phyloP scores from a whole-genome alignment of 129 eudicot genomes.

The Chrysanthemum lavandulifolium region DNA sequence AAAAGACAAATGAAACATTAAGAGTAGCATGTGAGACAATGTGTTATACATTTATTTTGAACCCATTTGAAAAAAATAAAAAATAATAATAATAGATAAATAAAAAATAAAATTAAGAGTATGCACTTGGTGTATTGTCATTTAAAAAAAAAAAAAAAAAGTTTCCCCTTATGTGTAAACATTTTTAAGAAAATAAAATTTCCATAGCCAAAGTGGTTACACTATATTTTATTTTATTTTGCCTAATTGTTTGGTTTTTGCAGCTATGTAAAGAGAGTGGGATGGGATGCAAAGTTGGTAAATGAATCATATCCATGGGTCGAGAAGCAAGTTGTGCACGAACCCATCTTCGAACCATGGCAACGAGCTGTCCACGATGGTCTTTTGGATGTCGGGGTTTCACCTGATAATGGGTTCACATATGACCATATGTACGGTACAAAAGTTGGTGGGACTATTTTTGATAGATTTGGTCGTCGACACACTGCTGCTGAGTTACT shows the following conservation, averaged over 20 bases:
- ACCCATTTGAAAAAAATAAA: slow-evolving; percentile 15
- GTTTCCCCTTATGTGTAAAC: too few species aligned
- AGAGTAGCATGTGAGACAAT: slow-evolving; percentile 34
- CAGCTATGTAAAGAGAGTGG: slow-evolving; percentile 53
- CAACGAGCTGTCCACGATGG: slow-evolving; percentile 73
- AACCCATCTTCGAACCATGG: slow-evolving; percentile 60
- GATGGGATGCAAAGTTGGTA: slow-evolving; percentile 78
- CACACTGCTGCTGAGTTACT: slow-evolving; percentile 87
- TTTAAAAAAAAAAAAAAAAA: too few species aligned
- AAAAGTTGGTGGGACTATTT: slow-evolving; percentile 87
- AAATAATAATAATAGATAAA: too few species aligned
- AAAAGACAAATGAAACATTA: slow-evolving; percentile 25
- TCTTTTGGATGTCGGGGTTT: slow-evolving; percentile 63
- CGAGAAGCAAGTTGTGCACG: slow-evolving; percentile 69
- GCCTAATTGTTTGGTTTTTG: slow-evolving; percentile 48
- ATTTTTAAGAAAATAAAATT: too few species aligned
- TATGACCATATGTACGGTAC: slow-evolving; percentile 92
- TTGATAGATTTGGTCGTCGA: slow-evolving; percentile 70
- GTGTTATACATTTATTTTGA: slow-evolving; percentile 30
- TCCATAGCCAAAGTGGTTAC: too few species aligned
- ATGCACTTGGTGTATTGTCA: too few species aligned
- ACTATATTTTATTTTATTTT: slow-evolving; percentile 50
- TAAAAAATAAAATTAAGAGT: too few species aligned
- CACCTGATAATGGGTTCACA: slow-evolving; percentile 82
- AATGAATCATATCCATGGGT: slow-evolving; percentile 86